Base-by-base conservation (phyloP, 2,329 filamentous ascomycete species). In the Neofusicoccum kwambonambiense region DNA sequence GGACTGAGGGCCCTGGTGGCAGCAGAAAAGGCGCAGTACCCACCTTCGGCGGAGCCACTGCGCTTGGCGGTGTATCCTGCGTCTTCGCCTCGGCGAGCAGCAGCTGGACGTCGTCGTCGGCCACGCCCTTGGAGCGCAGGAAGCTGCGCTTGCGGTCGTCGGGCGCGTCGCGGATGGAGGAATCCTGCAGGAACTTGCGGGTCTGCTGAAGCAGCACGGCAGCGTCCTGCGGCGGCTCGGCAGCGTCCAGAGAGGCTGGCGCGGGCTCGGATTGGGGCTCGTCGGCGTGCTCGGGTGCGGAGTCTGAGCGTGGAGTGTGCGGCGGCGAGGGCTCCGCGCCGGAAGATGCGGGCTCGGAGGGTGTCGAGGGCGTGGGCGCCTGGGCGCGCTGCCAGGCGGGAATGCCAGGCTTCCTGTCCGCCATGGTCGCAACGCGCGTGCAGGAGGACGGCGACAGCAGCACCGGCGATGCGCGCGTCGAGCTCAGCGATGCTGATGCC, bases 61-160 rank as follows among this genome's bases (percentile, higher is more conserved):
- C 41, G 15, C 19, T 54, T 41, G 54, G 45, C 50, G 44, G 34
- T 5, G 65, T 45, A 9, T 69, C 62, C 34, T 71, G 67, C n/a
- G 67, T 60, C 15, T 68, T 47, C 27, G 60, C 66, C 4, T 62
- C 51, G 75, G 80, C 67, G 44, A 97, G 78, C 7, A 96, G 80
- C 57, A 81, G 80, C 69, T 91, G 81, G 67, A 96, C 91, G 67
- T 94, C 87, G 37, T 84, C 81, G 4, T 84, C 79, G 3, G 79
- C 79, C 7, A 97, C 80, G 3, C 91, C 91, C 75, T 97, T 97
- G 58, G 86, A 86, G 72, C 88, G 84, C 1, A 97, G 80, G 70
- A 97, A 97, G 7, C 86, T 84, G 19, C 85, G 81, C 79, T 96
- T 96, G 77, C 87, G 89, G 64, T 91, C 89, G 50, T 83, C 82